Percentiles rank a stretch among this genome's conserved stretches.
Conservation (phyloP, 768 basidiomycete genomes). For the Trametes sanguinea region DNA sequence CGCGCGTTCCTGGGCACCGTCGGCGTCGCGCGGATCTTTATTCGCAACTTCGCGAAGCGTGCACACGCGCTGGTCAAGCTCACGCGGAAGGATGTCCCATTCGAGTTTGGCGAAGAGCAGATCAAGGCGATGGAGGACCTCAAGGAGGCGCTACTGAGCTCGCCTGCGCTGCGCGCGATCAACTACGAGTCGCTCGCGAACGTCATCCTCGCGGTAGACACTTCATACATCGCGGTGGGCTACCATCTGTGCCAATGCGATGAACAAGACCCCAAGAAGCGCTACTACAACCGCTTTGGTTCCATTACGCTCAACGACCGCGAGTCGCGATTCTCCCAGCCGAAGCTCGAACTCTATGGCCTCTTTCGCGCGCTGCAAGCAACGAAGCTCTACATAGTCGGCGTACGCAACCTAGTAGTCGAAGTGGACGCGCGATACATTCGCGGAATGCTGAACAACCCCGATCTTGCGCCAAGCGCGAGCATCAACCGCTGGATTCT, state of each 20-base stretch:
- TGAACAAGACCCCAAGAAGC: slow-evolving; percentile 7
- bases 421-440: slow-evolving; percentile 32
- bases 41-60: too few species aligned
- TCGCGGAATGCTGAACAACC: slow-evolving; percentile 35
- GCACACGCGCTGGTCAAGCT: too few species aligned
- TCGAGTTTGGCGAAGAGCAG: too few species aligned
- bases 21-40: too few species aligned
- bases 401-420: slow-evolving; percentile 17
- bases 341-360: slow-evolving; percentile 33
- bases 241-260: slow-evolving; percentile 13
- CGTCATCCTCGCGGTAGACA: slow-evolving; percentile 28
- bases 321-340: slow-evolving; percentile 33
- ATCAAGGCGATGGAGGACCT: too few species aligned
- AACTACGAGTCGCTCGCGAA: slow-evolving; percentile 17
- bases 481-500: slow-evolving; percentile 45
- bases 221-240: background rate
- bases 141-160: slow-evolving; percentile 6
- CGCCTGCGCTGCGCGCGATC: slow-evolving; percentile 18
- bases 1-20: too few species aligned
- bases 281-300: slow-evolving; percentile 36
- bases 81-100: too few species aligned
- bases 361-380: slow-evolving; percentile 23
- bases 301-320: too few species aligned
- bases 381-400: slow-evolving; percentile 27
- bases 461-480: slow-evolving; percentile 39